phyloP scores from a whole-genome alignment of 2,329 filamentous ascomycete species.

The Waltergamsia citrina region DNA sequence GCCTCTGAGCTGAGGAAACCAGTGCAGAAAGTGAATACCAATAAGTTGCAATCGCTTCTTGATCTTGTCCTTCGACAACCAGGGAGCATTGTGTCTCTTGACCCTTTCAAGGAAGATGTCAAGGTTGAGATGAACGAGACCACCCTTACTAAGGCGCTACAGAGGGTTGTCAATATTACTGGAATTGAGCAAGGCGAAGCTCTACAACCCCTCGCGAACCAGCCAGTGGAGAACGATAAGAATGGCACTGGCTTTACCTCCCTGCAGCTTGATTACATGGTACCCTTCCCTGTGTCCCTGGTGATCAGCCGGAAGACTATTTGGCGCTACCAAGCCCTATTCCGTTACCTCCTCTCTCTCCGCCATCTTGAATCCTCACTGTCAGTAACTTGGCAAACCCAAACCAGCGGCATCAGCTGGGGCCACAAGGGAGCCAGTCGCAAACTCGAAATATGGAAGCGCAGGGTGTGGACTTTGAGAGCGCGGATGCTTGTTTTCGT shows the following conservation, averaged over 20 bases:
- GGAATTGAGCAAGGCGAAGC: conserved; percentile 86
- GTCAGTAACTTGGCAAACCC: conserved; percentile 81
- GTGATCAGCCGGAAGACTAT: conserved; percentile 95
- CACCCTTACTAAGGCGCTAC: conserved; percentile 84
- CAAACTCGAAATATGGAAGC: conserved; percentile 83
- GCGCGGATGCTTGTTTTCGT: conserved; percentile 96
- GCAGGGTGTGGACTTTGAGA: conserved; percentile 81
- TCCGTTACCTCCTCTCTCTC: conserved; percentile 84
- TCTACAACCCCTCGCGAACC: conserved; percentile 58
- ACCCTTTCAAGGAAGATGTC: conserved; percentile 97
- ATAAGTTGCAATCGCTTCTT: conserved; percentile 90
- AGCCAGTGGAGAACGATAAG: conserved; percentile 69
- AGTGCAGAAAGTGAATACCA: conserved; percentile 79
- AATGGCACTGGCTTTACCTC: conserved; percentile 87
- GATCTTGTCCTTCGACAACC: conserved; percentile 94
- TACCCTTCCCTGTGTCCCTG: conserved; percentile 90
- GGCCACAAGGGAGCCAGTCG: conserved; percentile 65
- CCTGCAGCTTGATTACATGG: conserved; percentile 84
- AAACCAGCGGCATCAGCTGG: conserved; percentile 76
- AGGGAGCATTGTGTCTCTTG: conserved; percentile 84
- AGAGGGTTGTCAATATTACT: conserved; percentile 93
- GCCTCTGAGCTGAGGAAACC: conserved; percentile 84
- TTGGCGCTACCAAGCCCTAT: conserved; percentile 93
- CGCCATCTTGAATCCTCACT: conserved; percentile 84
- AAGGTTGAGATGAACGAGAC: conserved; percentile 96